A percentile compares a stretch with the other conserved stretches of the same genome.
Evolutionary conservation across 495 filamentous ascomycete genomes (phyloP).

Genomic region (Cairneyella variabilis): DNA sequence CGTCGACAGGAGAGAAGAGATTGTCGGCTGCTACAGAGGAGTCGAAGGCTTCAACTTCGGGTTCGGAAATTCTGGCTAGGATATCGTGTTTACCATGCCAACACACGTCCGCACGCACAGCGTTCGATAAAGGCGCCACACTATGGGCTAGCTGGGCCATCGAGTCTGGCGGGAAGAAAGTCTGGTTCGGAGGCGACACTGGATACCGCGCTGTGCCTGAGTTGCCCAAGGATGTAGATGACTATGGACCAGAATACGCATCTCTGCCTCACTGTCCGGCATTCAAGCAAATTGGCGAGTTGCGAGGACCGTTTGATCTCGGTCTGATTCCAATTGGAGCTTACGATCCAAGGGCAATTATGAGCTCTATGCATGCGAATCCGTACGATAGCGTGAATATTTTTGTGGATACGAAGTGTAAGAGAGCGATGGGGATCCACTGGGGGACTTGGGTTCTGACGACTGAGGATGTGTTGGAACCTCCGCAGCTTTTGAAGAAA

Average conservation of each 20-base stretch:
- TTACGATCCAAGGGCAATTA: conserved; percentile 73
- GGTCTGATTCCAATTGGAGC: conserved; percentile 95
- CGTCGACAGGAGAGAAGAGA: conserved; percentile 31
- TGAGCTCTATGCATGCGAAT: conserved; percentile 81
- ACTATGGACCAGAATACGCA: conserved; percentile 64
- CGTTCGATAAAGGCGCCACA: conserved; percentile 63
- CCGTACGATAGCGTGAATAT: conserved; percentile 89
- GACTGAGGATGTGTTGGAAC: conserved; percentile 80
- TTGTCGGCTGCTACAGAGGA: conserved; percentile 18
- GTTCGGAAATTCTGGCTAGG: conserved; percentile 58
- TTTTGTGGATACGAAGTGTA: conserved; percentile 82
- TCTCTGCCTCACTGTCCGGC: conserved; percentile 76
- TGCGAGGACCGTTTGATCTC: conserved; percentile 84
- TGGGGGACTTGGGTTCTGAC: conserved; percentile 95
- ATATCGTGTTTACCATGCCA: conserved; percentile 85
- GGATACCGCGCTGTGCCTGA: conserved; percentile 85
- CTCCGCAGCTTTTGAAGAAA: conserved; percentile 67
- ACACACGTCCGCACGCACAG: conserved; percentile 67
- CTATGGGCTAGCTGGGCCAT: conserved; percentile 89
- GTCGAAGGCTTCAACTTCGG: conserved; percentile 7
- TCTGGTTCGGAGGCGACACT: conserved; percentile 74
- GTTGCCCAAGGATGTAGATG: conserved; percentile 57
- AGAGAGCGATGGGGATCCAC: conserved; percentile 82
- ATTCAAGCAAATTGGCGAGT: conserved; percentile 80
- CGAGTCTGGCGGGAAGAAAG: conserved; percentile 65